Evolutionary conservation across 2,329 filamentous ascomycete species (phyloP).

Genomic region (Venturia oleaginea): DNA sequence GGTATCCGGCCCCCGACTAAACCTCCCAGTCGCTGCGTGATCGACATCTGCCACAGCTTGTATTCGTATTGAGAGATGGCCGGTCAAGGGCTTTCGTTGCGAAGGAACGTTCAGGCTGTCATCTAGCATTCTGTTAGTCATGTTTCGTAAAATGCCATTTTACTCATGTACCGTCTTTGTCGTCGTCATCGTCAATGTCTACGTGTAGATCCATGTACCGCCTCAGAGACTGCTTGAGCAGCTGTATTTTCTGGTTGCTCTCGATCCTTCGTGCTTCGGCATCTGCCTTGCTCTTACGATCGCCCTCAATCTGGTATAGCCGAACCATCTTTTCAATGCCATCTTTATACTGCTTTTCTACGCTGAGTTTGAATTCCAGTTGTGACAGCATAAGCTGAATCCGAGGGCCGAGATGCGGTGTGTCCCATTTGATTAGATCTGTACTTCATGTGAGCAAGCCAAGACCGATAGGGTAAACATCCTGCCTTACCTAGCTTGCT

Average conservation of each 20-base stretch:
- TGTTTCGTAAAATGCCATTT: not conserved
- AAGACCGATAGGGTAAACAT: not conserved
- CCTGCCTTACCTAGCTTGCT: slow-evolving; percentile 76
- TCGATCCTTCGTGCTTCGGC: slow-evolving; percentile 83
- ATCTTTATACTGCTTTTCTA: slow-evolving; percentile 97
- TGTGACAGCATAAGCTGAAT: slow-evolving; percentile 99
- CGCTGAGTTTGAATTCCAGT: slow-evolving; percentile 96
- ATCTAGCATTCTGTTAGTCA: slow-evolving; percentile 46
- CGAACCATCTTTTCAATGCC: slow-evolving; percentile 99
- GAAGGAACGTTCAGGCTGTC: slow-evolving; percentile 95
- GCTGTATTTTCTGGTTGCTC: slow-evolving; percentile 94
- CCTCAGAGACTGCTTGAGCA: slow-evolving; percentile 91
- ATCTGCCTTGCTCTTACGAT: slow-evolving; percentile 89
- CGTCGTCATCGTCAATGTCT: slow-evolving; percentile 68
- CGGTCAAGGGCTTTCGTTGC: slow-evolving; percentile 89
- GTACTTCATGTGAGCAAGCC: slow-evolving; percentile 14
- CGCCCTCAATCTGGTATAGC: slow-evolving; percentile 92
- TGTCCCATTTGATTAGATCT: slow-evolving; percentile 99
- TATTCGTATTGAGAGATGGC: slow-evolving; percentile 77
- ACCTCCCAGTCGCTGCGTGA: slow-evolving; percentile 72
- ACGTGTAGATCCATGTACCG: slow-evolving; percentile 96
- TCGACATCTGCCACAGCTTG: slow-evolving; percentile 90
- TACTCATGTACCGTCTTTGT: slow-evolving; percentile 61
- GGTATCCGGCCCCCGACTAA: slow-evolving; percentile 85
- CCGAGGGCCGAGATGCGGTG: slow-evolving; percentile 84